Evolutionary conservation across 441 rosid genomes (phyloP).

Genomic region (Populus hybrid): DNA sequence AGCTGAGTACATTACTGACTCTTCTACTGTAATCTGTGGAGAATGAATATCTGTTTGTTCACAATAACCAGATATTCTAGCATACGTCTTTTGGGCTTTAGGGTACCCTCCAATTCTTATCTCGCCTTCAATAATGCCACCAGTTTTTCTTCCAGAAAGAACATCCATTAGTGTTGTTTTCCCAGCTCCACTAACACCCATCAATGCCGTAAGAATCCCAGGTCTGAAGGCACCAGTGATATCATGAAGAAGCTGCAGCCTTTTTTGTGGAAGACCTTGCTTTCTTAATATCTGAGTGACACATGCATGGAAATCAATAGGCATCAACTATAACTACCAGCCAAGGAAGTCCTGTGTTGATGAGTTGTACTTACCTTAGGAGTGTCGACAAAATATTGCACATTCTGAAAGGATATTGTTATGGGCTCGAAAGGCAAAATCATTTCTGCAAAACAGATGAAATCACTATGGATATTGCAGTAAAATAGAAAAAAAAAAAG

Average conservation of each 20-base stretch:
- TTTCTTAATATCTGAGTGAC: conserved; percentile 26
- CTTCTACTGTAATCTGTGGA: conserved; percentile 11
- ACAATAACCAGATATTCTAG: conserved; percentile 39
- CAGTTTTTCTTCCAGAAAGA: conserved; percentile 39
- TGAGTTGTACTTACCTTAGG: conserved; percentile 25
- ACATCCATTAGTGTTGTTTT: conserved; percentile 45
- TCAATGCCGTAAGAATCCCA: conserved; percentile 39
- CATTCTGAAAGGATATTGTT: conserved; percentile 28
- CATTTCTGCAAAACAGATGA: conserved; percentile 22
- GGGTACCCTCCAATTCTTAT: conserved; percentile 36
- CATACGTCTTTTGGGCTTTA: conserved; percentile 33
- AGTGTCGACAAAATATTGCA: conserved; percentile 33
- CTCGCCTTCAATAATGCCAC: conserved; percentile 35
- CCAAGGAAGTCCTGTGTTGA: not conserved
- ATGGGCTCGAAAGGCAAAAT: conserved; percentile 34
- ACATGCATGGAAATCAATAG: not conserved
- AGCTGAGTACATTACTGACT: conserved; percentile 36
- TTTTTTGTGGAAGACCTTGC: conserved; percentile 25
- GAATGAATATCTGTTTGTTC: conserved; percentile 40
- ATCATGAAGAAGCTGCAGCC: conserved; percentile 32
- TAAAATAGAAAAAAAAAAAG: not conserved
- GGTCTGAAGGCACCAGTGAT: conserved; percentile 41
- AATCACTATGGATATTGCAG: not conserved
- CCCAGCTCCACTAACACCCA: conserved; percentile 45
- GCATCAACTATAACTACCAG: not conserved